Evolutionary conservation across 2,329 filamentous ascomycete genomes (phyloP).

Genomic region (Hypoxylon rubiginosum): DNA sequence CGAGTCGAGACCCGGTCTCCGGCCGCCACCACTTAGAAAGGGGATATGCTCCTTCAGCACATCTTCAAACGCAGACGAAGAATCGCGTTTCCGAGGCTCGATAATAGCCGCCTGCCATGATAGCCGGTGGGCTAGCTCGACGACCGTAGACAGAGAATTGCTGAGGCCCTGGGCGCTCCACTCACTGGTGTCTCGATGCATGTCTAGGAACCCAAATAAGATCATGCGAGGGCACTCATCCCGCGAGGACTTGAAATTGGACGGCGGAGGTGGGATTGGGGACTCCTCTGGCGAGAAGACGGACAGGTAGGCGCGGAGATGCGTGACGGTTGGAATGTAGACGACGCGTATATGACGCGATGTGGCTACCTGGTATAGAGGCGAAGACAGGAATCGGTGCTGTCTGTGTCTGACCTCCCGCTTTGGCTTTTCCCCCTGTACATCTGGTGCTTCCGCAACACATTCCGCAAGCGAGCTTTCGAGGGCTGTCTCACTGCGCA

Average conservation of each 20-base stretch:
- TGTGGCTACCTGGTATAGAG: slow-evolving; percentile 76
- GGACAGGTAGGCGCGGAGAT: slow-evolving; percentile 82
- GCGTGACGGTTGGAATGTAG: slow-evolving; percentile 81
- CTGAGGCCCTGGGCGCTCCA: slow-evolving; percentile 82
- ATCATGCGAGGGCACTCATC: slow-evolving; percentile 62
- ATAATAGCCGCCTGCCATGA: slow-evolving; percentile 61
- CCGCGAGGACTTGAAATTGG: slow-evolving; percentile 18
- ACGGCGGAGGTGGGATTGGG: slow-evolving; percentile 55
- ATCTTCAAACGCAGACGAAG: slow-evolving; percentile 47
- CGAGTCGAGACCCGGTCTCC: slow-evolving; percentile 56
- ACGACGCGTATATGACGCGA: slow-evolving; percentile 77
- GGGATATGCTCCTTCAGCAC: slow-evolving; percentile 69
- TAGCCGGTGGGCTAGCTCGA: slow-evolving; percentile 69
- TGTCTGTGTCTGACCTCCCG: slow-evolving; percentile 25
- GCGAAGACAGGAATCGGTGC: slow-evolving; percentile 68
- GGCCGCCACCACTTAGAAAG: slow-evolving; percentile 70
- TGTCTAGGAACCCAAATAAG: slow-evolving; percentile 73
- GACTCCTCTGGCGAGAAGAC: slow-evolving; percentile 61
- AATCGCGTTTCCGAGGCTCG: slow-evolving; percentile 57
- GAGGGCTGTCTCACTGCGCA: slow-evolving; percentile 46
- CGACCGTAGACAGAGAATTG: slow-evolving; percentile 70
- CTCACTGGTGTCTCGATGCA: slow-evolving; percentile 77
- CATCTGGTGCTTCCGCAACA: slow-evolving; percentile 30
- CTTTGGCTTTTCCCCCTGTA: slow-evolving; percentile 30
- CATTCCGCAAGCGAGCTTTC: slow-evolving; percentile 6